Evolutionary conservation across 2,329 filamentous ascomycete species (phyloP).

Genomic region (Mariannaea sp.): DNA sequence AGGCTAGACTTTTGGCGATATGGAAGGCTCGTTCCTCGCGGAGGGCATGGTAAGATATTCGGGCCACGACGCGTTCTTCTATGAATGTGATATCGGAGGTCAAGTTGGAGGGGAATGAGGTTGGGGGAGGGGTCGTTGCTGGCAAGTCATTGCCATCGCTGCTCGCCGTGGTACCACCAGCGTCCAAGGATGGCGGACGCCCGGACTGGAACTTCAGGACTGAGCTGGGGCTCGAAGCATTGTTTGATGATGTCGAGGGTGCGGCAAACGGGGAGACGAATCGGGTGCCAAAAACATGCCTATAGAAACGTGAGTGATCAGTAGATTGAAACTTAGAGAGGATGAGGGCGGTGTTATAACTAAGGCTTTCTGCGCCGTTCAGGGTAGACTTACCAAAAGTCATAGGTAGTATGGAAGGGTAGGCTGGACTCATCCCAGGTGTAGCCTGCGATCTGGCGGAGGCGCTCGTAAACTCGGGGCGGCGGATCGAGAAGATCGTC

Average conservation of each 20-base stretch:
- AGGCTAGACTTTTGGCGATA: constrained; percentile 73
- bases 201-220: constrained; percentile 49
- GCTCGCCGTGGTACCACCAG: constrained; percentile 41
- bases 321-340: constrained; percentile 14
- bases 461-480: constrained; percentile 71
- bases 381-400: constrained; percentile 71
- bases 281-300: constrained; percentile 70
- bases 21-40: constrained; percentile 88
- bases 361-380: neutral
- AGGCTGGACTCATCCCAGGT: constrained; percentile 71
- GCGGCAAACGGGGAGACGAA: constrained; percentile 57
- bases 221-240: constrained; percentile 51
- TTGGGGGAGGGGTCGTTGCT: constrained; percentile 45
- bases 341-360: neutral
- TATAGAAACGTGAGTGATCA: constrained; percentile 37
- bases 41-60: constrained; percentile 80
- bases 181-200: constrained; percentile 51
- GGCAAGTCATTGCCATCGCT: constrained; percentile 45
- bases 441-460: constrained; percentile 75
- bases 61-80: constrained; percentile 74
- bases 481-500: constrained; percentile 67
- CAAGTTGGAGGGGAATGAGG: constrained; percentile 41
- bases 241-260: constrained; percentile 52
- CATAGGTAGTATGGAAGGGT: constrained; percentile 73
- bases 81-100: constrained; percentile 56